phyloP scores from a whole-genome alignment of 192 early-diverging fungal genomes.

The Coemansia reversa region DNA sequence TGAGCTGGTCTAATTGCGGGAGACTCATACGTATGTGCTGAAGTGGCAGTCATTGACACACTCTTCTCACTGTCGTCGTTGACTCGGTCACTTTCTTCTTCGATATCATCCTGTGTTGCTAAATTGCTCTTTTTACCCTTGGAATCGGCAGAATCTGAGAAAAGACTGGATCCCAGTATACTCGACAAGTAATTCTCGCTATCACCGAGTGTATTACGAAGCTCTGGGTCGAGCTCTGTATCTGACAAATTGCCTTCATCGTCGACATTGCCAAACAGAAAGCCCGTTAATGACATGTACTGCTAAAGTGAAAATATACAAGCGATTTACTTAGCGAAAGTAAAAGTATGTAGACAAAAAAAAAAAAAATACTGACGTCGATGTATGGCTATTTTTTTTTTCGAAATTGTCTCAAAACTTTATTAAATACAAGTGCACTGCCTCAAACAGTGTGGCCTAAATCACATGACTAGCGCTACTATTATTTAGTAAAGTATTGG shows the following conservation, averaged over 20 bases:
- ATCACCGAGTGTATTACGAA: conserved; percentile 46
- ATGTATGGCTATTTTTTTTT: too few relatives aligned
- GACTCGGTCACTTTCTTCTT: conserved; percentile 45
- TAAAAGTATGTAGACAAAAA: too few relatives aligned
- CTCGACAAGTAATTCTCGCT: conserved; percentile 27
- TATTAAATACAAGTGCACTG: too few relatives aligned
- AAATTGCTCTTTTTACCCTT: not conserved
- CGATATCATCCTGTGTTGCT: conserved; percentile 19
- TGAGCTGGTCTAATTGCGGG: conserved; percentile 57
- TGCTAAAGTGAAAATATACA: not conserved
- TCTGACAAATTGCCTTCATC: conserved; percentile 77
- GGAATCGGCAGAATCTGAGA: conserved; percentile 20
- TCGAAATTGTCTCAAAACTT: too few relatives aligned
- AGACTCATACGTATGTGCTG: conserved; percentile 6
- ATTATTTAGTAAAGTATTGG: too few relatives aligned
- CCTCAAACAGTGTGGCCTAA: too few relatives aligned
- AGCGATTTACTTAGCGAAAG: too few relatives aligned
- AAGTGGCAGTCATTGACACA: not conserved
- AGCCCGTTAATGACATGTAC: conserved; percentile 67
- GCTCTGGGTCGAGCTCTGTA: conserved; percentile 57
- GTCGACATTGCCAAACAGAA: conserved; percentile 91
- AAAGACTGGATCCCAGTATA: conserved; percentile 33
- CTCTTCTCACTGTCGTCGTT: conserved; percentile 6
- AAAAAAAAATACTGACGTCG: too few relatives aligned
- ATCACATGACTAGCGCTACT: too few relatives aligned